Conservation (phyloP, 1,284 basidiomycete genomes). For the Malassezia sympodialis region DNA sequence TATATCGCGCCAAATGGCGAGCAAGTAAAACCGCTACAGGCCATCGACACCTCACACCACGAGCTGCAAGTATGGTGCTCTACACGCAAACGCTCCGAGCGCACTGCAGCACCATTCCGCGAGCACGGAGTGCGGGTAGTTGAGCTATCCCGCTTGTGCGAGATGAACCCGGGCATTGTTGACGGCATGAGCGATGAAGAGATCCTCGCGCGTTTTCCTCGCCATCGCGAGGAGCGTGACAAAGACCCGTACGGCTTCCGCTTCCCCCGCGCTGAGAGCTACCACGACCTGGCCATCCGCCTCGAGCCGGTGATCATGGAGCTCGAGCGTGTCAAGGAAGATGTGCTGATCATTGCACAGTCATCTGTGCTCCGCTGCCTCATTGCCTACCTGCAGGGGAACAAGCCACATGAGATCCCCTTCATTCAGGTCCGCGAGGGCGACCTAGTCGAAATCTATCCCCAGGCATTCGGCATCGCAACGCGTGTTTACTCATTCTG, state of each 20-base stretch:
- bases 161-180: constrained; percentile 75
- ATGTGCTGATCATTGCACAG: constrained; percentile 58
- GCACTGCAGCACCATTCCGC: constrained; percentile 90
- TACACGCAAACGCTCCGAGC: constrained; percentile 77
- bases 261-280: constrained; percentile 55
- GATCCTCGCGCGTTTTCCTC: constrained; percentile 77
- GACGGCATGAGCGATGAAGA: constrained; percentile 86
- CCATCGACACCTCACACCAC: background rate
- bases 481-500: constrained; percentile 39
- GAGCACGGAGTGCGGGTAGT: constrained; percentile 59
- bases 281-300: constrained; percentile 60
- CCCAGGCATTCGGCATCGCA: constrained; percentile 45
- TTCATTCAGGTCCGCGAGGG: constrained; percentile 67
- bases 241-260: constrained; percentile 88
- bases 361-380: constrained; percentile 96
- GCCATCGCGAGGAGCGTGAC: constrained; percentile 84
- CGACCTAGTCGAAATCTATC: constrained; percentile 41
- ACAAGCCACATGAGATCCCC: constrained; percentile 91
- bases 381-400: constrained; percentile 59
- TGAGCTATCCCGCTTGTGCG: constrained; percentile 88
- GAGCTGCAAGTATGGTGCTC: constrained; percentile 82
- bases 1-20: constrained; percentile 2
- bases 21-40: background rate
- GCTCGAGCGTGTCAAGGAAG: constrained; percentile 67
- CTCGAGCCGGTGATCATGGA: constrained; percentile 75